Base-by-base conservation (phyloP, 179 eudicot genomes). In the Vitellaria paradoxa region DNA sequence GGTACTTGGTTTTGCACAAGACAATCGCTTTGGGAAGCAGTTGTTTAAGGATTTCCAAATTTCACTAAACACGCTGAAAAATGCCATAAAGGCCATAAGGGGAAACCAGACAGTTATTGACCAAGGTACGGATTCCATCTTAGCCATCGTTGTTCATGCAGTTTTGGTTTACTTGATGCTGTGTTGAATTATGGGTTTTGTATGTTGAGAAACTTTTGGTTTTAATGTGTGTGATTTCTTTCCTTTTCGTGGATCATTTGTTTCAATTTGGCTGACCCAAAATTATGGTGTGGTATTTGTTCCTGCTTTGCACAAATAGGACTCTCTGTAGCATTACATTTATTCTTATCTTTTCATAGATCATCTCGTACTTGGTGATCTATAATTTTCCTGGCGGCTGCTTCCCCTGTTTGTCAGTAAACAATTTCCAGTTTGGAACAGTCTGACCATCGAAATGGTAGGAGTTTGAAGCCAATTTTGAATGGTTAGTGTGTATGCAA, bases 51-150 rank as follows among this genome's bases (percentile, higher is more conserved):
- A 95, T 62, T 95, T 93, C 71, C 90, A 85, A 53, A 42, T 95
- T 81, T 81, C 97, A 6, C 81, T 83, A 79, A 88, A 85, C 70
- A 65, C 86, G 42, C 76, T 95, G 59, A 84, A 75, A 70, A 82
- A 88, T 78, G 92, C 99, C 17, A 78, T 93, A 78, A 86, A 93
- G 81, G 77, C 92, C 68, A 84, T 95, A 57, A 84, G 99, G 85
- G 99, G 99, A 77, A 86, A 84, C 60, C 97, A 95, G 65, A 91
- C 87, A 15, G 99, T 95, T 66, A 88, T 93, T 50, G 99, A 95
- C 85, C 97, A 95, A 88, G 97, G 99, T 93, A 75, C 76, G 56
- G 47, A 30, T 40, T 62, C 37, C 45, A 65, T 76, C 56, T 45
- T 67, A 49, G 72, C 45, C 50, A 23, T 63, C 3, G 14, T 55